phyloP scores from a whole-genome alignment of 306 rosid species.

The Sphenostylis stenocarpa region DNA sequence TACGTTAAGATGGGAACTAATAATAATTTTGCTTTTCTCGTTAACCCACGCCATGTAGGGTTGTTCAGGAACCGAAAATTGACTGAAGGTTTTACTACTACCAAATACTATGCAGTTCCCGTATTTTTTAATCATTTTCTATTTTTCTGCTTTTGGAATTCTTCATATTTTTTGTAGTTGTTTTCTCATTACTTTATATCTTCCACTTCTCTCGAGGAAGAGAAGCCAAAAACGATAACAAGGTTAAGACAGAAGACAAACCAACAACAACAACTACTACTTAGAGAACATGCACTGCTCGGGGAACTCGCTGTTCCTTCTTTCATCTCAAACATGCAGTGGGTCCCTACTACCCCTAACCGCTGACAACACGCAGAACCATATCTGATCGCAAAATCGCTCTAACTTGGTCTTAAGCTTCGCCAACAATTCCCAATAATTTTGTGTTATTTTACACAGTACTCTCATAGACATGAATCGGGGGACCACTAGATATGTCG shows the following conservation, averaged over 20 bases:
- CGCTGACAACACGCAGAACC: not conserved
- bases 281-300: constrained; percentile 41
- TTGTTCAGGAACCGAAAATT: constrained; percentile 17
- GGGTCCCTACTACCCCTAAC: constrained; percentile 27
- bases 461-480: not conserved
- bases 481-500: not conserved
- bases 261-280: constrained; percentile 33
- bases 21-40: not conserved
- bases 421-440: not conserved
- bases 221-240: constrained; percentile 39
- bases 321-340: constrained; percentile 54
- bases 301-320: constrained; percentile 37
- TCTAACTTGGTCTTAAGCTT: not conserved
- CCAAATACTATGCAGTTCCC: not conserved
- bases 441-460: not conserved
- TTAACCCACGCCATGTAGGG: constrained; percentile 1
- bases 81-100: constrained; percentile 9
- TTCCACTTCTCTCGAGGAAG: constrained; percentile 8
- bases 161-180: not conserved
- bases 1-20: not conserved
- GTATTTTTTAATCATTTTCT: not conserved
- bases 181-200: not conserved
- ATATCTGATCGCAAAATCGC: not conserved
- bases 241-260: constrained; percentile 35
- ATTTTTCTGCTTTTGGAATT: not conserved